Conservation (phyloP, 768 basidiomycete species). For the Suillus subaureus region DNA sequence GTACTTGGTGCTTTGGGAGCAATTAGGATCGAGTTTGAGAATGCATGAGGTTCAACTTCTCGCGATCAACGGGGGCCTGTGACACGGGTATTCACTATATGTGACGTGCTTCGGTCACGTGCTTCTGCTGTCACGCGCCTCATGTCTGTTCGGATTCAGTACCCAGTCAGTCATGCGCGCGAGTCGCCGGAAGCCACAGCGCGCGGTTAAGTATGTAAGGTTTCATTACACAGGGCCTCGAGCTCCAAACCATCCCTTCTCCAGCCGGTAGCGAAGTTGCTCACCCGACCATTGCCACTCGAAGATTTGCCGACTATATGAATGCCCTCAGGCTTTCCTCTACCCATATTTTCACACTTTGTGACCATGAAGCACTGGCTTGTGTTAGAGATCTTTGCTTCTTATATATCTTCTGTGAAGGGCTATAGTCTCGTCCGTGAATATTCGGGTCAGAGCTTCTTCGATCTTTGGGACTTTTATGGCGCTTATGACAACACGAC, state of each 20-base stretch:
- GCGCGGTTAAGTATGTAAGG: not conserved
- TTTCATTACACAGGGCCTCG: not conserved
- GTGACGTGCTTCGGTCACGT: not conserved
- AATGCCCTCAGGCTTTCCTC: slow-evolving; percentile 2
- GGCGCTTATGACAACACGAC: slow-evolving; percentile 51
- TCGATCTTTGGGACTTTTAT: slow-evolving; percentile 58
- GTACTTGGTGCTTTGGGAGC: not conserved
- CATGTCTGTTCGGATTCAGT: slow-evolving; percentile 1
- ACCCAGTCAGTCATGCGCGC: not conserved
- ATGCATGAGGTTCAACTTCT: not conserved
- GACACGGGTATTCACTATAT: no score
- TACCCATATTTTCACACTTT: not conserved
- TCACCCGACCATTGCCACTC: slow-evolving; percentile 8
- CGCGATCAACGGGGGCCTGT: no score
- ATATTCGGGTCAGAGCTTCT: slow-evolving; percentile 53
- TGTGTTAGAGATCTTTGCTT: slow-evolving; percentile 1
- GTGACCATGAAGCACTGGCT: slow-evolving; percentile 17
- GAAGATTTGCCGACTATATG: slow-evolving; percentile 12
- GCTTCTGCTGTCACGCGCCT: not conserved
- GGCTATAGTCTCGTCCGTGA: slow-evolving; percentile 43
- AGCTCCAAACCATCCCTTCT: not conserved
- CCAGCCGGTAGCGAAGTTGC: not conserved
- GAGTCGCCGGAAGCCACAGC: not conserved
- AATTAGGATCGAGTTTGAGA: not conserved
- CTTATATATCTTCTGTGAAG: slow-evolving; percentile 9